Conservation (phyloP, 2,329 filamentous ascomycete species). For the Plectosphaerella cucumerina region DNA sequence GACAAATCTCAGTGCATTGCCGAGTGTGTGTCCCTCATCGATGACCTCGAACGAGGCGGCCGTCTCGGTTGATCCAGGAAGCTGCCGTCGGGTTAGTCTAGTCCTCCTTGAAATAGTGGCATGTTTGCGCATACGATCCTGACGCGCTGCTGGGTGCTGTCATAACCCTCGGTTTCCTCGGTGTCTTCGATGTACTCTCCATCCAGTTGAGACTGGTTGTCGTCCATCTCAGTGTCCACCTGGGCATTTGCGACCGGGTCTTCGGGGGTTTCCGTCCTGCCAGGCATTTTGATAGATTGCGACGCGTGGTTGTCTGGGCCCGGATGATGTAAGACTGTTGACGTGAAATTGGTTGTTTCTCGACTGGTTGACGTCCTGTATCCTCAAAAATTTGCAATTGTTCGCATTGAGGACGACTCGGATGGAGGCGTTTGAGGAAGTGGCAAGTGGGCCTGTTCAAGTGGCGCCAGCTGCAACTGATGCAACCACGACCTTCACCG, state of each 20-base stretch:
- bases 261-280: constrained; percentile 39
- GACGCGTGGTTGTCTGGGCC: not conserved
- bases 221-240: constrained; percentile 17
- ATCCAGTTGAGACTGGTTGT: constrained; percentile 10
- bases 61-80: constrained; percentile 79
- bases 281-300: constrained; percentile 27
- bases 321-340: not conserved
- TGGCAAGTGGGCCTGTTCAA: too few species aligned
- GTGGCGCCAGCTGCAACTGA: too few species aligned
- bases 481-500: too few species aligned
- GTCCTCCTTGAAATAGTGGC: not conserved
- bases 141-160: constrained; percentile 53
- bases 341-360: too few species aligned
- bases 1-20: constrained; percentile 88
- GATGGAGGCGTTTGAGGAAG: too few species aligned
- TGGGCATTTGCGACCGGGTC: constrained; percentile 37
- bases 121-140: constrained; percentile 47
- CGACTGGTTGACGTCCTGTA: not conserved
- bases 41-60: constrained; percentile 94
- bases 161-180: constrained; percentile 40
- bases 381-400: not conserved
- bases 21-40: constrained; percentile 90
- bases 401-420: too few species aligned
- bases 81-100: constrained; percentile 40
- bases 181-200: constrained; percentile 30